phyloP scores from a whole-genome alignment of 1,284 basidiomycete species.

The Malassezia japonica region DNA sequence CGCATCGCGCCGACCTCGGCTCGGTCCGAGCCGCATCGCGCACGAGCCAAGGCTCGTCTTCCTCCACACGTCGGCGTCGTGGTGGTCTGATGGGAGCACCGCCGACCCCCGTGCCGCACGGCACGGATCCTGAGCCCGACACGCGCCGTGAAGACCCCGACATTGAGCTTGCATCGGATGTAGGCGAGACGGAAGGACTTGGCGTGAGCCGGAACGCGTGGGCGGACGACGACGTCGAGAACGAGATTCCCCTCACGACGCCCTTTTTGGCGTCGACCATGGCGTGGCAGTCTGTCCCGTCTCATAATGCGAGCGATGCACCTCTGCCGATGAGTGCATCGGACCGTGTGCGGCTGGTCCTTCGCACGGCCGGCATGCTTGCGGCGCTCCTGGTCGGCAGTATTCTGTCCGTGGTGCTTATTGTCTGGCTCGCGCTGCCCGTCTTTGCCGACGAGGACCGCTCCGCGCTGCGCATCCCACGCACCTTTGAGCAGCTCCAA shows the following conservation, averaged over 20 bases:
- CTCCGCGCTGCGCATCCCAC: slow-evolving; percentile 44
- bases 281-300: slow-evolving; percentile 13
- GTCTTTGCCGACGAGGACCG: slow-evolving; percentile 31
- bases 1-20: too few relatives aligned
- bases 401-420: slow-evolving; percentile 21
- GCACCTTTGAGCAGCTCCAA: slow-evolving; percentile 49
- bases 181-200: neutral
- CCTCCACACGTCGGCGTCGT: too few relatives aligned
- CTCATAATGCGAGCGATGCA: neutral
- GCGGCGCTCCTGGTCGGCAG: slow-evolving; percentile 30
- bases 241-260: slow-evolving; percentile 11
- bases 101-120: too few relatives aligned
- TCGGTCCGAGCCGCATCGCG: too few relatives aligned
- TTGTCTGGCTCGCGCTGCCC: slow-evolving; percentile 32
- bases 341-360: slow-evolving; percentile 23
- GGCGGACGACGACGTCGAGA: neutral
- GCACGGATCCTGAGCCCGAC: too few relatives aligned
- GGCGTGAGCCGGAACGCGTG: neutral
- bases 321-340: neutral
- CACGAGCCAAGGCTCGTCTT: too few relatives aligned
- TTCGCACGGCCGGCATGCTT: slow-evolving; percentile 22
- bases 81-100: too few relatives aligned
- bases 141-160: too few relatives aligned
- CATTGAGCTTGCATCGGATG: neutral
- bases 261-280: slow-evolving; percentile 8